Evolutionary conservation across 192 early-diverging fungal genomes (phyloP), one percentile per base, ranked within the genome.

Genomic region (Entrophospora sp.): DNA sequence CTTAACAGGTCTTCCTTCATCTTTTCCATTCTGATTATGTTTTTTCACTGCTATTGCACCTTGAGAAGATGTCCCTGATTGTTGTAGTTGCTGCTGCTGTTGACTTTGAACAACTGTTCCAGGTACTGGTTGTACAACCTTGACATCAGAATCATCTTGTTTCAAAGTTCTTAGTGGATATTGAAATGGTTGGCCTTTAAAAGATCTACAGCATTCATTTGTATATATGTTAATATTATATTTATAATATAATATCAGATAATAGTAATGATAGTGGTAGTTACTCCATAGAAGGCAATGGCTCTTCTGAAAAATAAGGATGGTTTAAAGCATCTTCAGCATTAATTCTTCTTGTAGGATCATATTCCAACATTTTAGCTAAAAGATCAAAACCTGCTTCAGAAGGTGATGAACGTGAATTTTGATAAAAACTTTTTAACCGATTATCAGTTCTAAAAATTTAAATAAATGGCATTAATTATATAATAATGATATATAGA

Each of bases 291-390:
- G 76, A 74, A 7, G 83, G 84, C 27, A 77, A 76, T 3, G 81
- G 81, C 30, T 83, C 88, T 61, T 95, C 93, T 37, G 77, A 75
- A 56, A 95, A 95, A 61, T 93, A 99, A 16, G 94, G 90, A 64
- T 99, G 96, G 7, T 82, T 73, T 9, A 99, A 70, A 0, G 93
- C 96, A 52, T 92, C 85, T 62, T 92, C 87, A 0, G 96, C 96
- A 1, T 92, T 87, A 34, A 99, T 99, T 0, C 96, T 73, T 60
- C 85, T 78, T 12, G 72, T 67, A 0, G 96, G 96, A 75, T 99
- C 91, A 63, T 89, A 90, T 0, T 83, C 79, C 25, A 99, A 78
- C 77, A 99, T 59, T 18, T 71, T 66, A 2, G 78, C 69, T 69
- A 97, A 68, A 40, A 99, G 75, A 61, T 94, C 91, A 18, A 88